Base-by-base conservation (phyloP, 2,329 filamentous ascomycete species). In the Beauveria sp. region DNA sequence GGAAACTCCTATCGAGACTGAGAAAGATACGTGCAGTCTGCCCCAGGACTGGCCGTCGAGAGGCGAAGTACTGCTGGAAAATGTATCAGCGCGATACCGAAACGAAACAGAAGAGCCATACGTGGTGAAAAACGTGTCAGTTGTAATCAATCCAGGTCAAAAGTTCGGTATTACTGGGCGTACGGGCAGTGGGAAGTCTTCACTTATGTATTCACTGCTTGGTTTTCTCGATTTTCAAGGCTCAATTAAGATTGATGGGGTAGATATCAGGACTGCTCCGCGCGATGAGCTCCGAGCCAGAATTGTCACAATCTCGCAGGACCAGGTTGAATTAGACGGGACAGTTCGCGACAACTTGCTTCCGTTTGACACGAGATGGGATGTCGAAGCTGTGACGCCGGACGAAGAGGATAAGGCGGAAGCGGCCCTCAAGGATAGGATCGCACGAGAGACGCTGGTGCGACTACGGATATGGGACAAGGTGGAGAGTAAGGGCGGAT, bases 271-370 rank as follows among this genome's bases (percentile, higher is more conserved):
- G 1, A 48, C 10, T 18, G 50, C 28, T n/a, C 58, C 46, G 9
- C 26, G 31, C 7, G 40, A 60, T 46, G 8, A 52, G 18, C 57
- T 60, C 4, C 58, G 58, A 0, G 7, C 58, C 2, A 24, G 40
- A 6, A 46, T 60, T 14, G 24, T 68, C 14, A 65, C 55, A 24
- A 64, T 69, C 42, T 65, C 66, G 9, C 68, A 67, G 65, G 65
- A 54, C 50, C 53, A 67, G 42, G 63, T 67, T 18, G 62, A 60
- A 22, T 65, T 68, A 22, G 49, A 52, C 2, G 58, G 58, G 2
- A 45, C 38, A 1, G 34, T 60, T 31, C 40, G 58, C 1, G 50
- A 60, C 3, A 60, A 60, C 14, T 3, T 60, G 0, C 40, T 60
- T 7, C 58, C 58, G 1, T 59, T 51, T 24, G 46, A 51, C 14